Percentiles rank a stretch among this genome's conserved stretches.
Evolutionary conservation across 345 rosid species (phyloP).

Genomic region (Conringia planisiliqua): DNA sequence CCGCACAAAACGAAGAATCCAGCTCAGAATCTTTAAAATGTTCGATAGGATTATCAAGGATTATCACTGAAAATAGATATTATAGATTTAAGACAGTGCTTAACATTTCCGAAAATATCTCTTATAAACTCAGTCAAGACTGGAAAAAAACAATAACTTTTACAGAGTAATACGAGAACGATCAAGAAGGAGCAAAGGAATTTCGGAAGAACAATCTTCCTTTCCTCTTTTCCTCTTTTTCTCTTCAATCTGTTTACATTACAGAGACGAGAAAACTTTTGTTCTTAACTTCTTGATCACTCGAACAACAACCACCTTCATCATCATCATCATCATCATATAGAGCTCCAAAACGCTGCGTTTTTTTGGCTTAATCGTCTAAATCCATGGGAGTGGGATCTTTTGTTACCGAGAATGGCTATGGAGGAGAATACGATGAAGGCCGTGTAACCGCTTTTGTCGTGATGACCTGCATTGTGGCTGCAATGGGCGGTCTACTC

Average conservation of each 20-base stretch:
- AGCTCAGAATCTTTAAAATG: neutral
- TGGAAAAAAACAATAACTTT: neutral
- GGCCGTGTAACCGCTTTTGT: slow-evolving; percentile 18
- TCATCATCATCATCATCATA: neutral
- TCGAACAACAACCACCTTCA: neutral
- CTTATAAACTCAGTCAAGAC: neutral
- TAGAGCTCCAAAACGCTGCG: neutral
- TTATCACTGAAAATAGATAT: neutral
- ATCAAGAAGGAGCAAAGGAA: slow-evolving; percentile 8
- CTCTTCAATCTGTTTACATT: neutral
- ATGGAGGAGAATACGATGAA: neutral
- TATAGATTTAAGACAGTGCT: neutral
- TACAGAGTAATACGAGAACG: neutral
- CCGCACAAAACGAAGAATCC: neutral
- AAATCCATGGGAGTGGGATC: slow-evolving; percentile 15
- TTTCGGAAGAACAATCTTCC: slow-evolving; percentile 3
- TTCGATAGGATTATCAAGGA: neutral
- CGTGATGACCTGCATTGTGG: slow-evolving; percentile 25
- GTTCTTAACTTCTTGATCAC: neutral
- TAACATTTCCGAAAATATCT: neutral
- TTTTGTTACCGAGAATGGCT: neutral
- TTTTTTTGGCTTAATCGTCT: neutral
- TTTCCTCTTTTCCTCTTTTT: slow-evolving; percentile 4
- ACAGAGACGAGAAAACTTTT: neutral
- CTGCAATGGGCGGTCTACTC: slow-evolving; percentile 44